phyloP scores from a whole-genome alignment of 495 filamentous ascomycete genomes.

The Penicillium diatomitis region DNA sequence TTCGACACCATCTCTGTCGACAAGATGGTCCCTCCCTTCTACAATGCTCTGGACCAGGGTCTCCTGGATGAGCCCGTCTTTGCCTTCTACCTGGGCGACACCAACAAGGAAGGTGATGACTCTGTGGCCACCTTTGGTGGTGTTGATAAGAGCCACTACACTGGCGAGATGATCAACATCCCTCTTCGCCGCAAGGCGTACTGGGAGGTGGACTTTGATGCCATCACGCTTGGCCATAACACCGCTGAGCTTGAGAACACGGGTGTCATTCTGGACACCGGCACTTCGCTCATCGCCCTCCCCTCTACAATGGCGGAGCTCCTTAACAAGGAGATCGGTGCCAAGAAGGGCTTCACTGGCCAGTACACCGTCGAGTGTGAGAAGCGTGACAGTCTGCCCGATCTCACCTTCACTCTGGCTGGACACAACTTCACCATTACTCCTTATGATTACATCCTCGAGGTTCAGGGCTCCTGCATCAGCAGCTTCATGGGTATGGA shows the following conservation, averaged over 20 bases:
- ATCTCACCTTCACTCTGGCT: conserved; percentile 77
- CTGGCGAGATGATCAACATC: conserved; percentile 82
- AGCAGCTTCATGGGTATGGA: conserved; percentile 98
- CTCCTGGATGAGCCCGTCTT: conserved; percentile 89
- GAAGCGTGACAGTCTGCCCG: conserved; percentile 72
- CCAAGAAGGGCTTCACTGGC: conserved; percentile 91
- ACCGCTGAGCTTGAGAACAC: conserved; percentile 84
- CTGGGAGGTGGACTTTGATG: conserved; percentile 97
- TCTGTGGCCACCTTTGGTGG: conserved; percentile 92
- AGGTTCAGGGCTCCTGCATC: conserved; percentile 92
- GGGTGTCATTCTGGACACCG: conserved; percentile 95
- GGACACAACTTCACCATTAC: conserved; percentile 88
- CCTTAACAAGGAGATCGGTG: conserved; percentile 95
- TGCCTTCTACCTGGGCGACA: conserved; percentile 86
- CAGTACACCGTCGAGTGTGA: conserved; percentile 91
- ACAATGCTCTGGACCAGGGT: conserved; percentile 85
- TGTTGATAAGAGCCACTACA: conserved; percentile 76
- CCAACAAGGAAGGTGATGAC: conserved; percentile 61
- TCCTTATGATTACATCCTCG: conserved; percentile 90
- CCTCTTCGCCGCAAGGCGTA: conserved; percentile 97
- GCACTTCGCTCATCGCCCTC: conserved; percentile 94
- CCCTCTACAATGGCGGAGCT: conserved; percentile 90
- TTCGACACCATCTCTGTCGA: conserved; percentile 96
- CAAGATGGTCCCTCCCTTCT: conserved; percentile 88
- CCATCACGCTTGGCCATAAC: conserved; percentile 76